Evolutionary conservation across 2,329 filamentous ascomycete genomes (phyloP).

Genomic region (Penicillium sp.): DNA sequence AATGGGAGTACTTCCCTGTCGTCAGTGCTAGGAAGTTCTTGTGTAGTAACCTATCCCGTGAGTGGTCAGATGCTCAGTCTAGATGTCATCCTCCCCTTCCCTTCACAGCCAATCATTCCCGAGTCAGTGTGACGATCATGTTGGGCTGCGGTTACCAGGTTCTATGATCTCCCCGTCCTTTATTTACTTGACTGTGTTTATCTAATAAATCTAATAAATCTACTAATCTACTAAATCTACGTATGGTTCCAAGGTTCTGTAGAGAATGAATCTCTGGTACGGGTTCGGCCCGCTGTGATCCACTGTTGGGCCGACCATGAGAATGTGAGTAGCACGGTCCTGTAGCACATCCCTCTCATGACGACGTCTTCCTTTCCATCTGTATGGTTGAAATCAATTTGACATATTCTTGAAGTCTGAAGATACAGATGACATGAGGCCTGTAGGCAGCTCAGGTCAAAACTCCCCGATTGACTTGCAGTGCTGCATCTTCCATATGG

Average conservation of each 20-base stretch:
- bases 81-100: conserved; percentile 6
- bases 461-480: conserved; percentile 7
- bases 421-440: not conserved
- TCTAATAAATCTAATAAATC: too few relatives aligned
- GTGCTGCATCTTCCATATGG: conserved; percentile 10
- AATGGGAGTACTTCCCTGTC: not conserved
- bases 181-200: too few relatives aligned
- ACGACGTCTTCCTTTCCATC: not conserved
- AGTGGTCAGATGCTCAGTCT: conserved; percentile 4
- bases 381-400: not conserved
- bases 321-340: not conserved
- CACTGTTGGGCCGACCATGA: conserved; percentile 16
- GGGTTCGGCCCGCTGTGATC: conserved; percentile 26
- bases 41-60: not conserved
- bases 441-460: conserved; percentile 1
- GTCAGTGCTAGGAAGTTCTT: not conserved
- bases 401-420: not conserved
- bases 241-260: not conserved
- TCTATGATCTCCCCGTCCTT: not conserved
- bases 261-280: conserved; percentile 11
- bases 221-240: too few relatives aligned
- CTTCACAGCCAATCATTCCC: conserved; percentile 9
- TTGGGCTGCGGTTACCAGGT: conserved; percentile 1
- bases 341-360: too few relatives aligned
- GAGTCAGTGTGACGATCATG: conserved; percentile 10